Base-by-base conservation (phyloP, 208 protist species). In the Acanthamoeba rhysodes region DNA sequence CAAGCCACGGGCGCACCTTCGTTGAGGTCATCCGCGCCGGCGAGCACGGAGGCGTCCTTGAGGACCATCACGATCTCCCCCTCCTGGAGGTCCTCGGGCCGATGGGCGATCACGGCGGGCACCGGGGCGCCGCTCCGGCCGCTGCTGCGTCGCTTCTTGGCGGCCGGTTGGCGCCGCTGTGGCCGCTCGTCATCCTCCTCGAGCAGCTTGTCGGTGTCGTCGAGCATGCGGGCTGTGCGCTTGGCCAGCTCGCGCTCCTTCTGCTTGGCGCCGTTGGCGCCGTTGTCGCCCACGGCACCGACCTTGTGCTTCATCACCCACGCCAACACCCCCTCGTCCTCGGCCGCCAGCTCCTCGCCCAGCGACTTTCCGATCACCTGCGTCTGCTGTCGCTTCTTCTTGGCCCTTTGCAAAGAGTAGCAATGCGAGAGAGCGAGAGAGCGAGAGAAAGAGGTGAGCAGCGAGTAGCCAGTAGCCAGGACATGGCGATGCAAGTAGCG, bases 301-400 rank as follows among this genome's bases (percentile, higher is more conserved):
- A 45, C 20, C 34, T 72, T 91, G 84, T 72, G 50, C 84, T 72
- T 91, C 57, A 64, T 72, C 34, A 91, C 84, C 84, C 84, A 91
- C 22, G 84, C 84, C 24, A 91, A 55, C 48, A 91, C 84, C 10
- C 84, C 84, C 57, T 91, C 84, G 37, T 91, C 84, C 55, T 91
- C 84, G 7, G 8, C 84, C 4, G 50, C 84, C 8, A 91, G 84
- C 84, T 91, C 84, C 59, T 91, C 84, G 34, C 84, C 84, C 24
- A 91, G 84, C 22, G 57, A 72, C 55, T 91, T 91, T 7, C 84
- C 84, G n/a, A 91, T 91, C 10, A 70, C 59, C 27, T 91, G 50
- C 6, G 84, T 72, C 84, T 91, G 57, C 41, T 29, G 32, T 27
- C 84, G 84, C 57, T 91, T 91, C 29, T 72, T 64, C 84, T 91